These are phyloP conservation scores for Parastagonospora avenae DNA, from an alignment of 2,329 filamentous ascomycete genomes.

Conservation along the genomic window DNA sequence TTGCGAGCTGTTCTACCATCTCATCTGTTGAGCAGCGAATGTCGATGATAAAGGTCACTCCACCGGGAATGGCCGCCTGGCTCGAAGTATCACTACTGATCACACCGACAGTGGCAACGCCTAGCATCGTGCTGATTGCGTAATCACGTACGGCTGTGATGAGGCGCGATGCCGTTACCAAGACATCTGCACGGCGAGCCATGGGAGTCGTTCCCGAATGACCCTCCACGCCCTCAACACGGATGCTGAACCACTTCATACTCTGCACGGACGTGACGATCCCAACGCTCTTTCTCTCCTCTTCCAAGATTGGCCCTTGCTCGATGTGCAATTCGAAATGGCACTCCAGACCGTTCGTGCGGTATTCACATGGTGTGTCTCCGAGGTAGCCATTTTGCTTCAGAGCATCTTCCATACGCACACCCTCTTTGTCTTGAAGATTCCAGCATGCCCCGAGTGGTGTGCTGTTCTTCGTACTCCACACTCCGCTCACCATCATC, in stretches of 20 bases:
- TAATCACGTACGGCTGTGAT: constrained; percentile 32
- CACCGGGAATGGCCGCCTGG: constrained; percentile 36
- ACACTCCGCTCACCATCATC: constrained; percentile 76
- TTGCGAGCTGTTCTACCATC: constrained; percentile 29
- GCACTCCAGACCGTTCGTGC: constrained; percentile 66
- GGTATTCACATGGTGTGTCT: constrained; percentile 58
- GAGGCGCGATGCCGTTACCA: constrained; percentile 34
- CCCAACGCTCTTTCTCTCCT: constrained; percentile 64
- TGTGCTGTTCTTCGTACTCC: constrained; percentile 60
- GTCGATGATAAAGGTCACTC: constrained; percentile 35
- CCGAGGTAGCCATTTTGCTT: constrained; percentile 41
- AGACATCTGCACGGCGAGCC: constrained; percentile 56
- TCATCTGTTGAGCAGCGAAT: constrained; percentile 33
- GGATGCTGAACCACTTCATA: constrained; percentile 66
- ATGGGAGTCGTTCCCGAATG: constrained; percentile 70
- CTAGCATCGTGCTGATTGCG: constrained; percentile 21
- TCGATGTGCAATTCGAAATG: constrained; percentile 86
- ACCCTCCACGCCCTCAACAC: constrained; percentile 39
- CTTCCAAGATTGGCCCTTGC: constrained; percentile 75
- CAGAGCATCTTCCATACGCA: constrained; percentile 50
- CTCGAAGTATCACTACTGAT: constrained; percentile 35
- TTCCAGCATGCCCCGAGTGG: constrained; percentile 33
- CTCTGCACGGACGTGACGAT: constrained; percentile 74
- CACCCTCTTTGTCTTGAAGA: constrained; percentile 56
- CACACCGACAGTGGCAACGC: constrained; percentile 36